Conservation (phyloP, 495 filamentous ascomycete species). For the Hyaloscypha variabilis region DNA sequence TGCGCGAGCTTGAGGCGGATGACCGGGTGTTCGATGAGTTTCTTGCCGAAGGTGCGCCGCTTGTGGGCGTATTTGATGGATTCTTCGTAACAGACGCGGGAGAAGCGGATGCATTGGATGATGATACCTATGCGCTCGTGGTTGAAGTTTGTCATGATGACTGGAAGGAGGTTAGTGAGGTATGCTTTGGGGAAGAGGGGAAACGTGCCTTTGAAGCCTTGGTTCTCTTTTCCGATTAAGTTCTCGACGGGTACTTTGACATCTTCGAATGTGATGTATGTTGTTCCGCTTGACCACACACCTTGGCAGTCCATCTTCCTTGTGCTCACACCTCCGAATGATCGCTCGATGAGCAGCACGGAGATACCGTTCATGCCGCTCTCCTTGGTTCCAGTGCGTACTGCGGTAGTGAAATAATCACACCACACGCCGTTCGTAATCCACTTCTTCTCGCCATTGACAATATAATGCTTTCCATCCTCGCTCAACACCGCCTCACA, state of each 20-base stretch:
- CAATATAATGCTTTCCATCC: conserved; percentile 98
- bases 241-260: conserved; percentile 99
- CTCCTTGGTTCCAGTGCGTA: conserved; percentile 75
- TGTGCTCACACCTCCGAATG: conserved; percentile 74
- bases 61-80: conserved; percentile 95
- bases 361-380: conserved; percentile 89
- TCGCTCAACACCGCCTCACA: conserved; percentile 92
- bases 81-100: conserved; percentile 96
- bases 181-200: conserved; percentile 3
- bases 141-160: conserved; percentile 99
- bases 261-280: conserved; percentile 97
- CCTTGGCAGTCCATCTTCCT: conserved; percentile 98
- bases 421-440: conserved; percentile 97
- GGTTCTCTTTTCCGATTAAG: conserved; percentile 95
- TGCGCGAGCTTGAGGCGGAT: conserved; percentile 96
- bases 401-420: conserved; percentile 98
- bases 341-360: conserved; percentile 79
- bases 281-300: conserved; percentile 92
- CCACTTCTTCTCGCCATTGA: conserved; percentile 99
- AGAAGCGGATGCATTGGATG: conserved; percentile 95
- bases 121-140: conserved; percentile 98
- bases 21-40: conserved; percentile 93
- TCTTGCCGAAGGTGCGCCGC: conserved; percentile 93
- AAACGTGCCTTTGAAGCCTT: conserved; percentile 81
- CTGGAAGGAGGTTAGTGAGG: conserved; percentile 37